Base-by-base conservation (phyloP, 225 moss, liverwort and hornwort species). In the Antitrichia curtipendula region DNA sequence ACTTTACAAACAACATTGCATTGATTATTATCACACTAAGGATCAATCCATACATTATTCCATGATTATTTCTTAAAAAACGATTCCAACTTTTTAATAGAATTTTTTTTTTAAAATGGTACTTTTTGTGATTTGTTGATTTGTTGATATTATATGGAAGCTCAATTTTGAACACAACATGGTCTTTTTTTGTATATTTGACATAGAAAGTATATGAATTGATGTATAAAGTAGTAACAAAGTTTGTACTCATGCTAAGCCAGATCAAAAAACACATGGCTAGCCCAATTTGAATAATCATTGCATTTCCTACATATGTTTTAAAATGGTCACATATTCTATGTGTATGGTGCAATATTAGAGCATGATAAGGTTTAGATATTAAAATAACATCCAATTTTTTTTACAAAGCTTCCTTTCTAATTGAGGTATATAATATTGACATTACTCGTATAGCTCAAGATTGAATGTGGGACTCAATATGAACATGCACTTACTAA, bases 181-280 rank as follows among this genome's bases (percentile, higher is more conserved):
- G 12, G 23, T 23, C 0, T 2, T n/a, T 16, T 8, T 68, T 7
- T 7, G 7, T 38, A 38, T 68, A 8, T 25, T 41, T 41, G 41
- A 41, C 9, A 9, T 15, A 15, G 5, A 41, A 70, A 0, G 2
- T 38, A 25, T 0, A 25, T 41, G 3, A 70, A 25, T 27, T 70
- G 16, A 27, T 43, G 5, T 43, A 16, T 43, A 27, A 70, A 41
- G 3, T 43, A 27, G 16, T 43, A 43, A 9, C 3, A 16, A 45
- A 45, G 16, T 28, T 28, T 43, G 6, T 28, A 28, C 28, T 28
- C 3, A 28, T 8, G 0, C 2, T 23, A 13, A 69, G 24, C 3
- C 0, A 0, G 0, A 68, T 21, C 2, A 2, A 24, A 69, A 2
- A 4, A 13, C 2, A 27, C 2, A 6, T 27, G 3, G 4, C 2